Evolutionary conservation across 1,284 basidiomycete genomes (phyloP), one percentile per base, ranked within the genome.

Genomic region (Laetiporus sulphureus): DNA sequence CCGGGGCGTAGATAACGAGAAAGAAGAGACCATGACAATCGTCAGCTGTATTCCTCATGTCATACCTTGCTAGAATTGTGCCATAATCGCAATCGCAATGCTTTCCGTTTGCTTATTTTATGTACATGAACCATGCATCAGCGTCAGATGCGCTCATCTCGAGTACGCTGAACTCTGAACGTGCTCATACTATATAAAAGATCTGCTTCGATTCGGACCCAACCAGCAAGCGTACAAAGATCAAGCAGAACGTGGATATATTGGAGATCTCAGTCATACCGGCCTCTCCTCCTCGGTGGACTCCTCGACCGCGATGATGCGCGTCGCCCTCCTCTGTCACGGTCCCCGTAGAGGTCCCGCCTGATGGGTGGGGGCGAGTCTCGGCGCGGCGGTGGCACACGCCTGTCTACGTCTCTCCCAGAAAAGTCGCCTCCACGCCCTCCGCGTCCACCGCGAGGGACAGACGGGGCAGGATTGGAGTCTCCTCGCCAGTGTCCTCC

Each of bases 401-500:
- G 58, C 21, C 60, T 48, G 40, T 62, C 59, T 62, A 45, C 45
- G 27, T 57, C 56, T 11, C 55, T 46, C 0, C 41, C 42, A 45
- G 55, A 45, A 32, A 57, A 64, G 13, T 66, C 66, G 18, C 68
- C 67, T 1, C 69, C 59, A 16, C 73, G 7, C 5, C 36, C 69
- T 23, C 68, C 61, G 16, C 75, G 67, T 38, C 67, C 62, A 5
- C 66, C 63, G 18, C 65, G 62, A 18, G 61, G 53, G n/a, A 58
- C 61, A 4, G 69, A 57, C 3, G 65, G 59, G 0, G 66, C 61
- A 5, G 64, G 65, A 48, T 73, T 71, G 4, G 80, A 80, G 18
- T 69, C 76, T 0, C 80, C 80, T 32, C 80, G 66, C 80, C 81
- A 83, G 56, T 83, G 81, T 6, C 81, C 80, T 15, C 76, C 78